A percentile compares a stretch with the other conserved stretches of the same genome.
Conservation (phyloP, 345 rosid genomes). For the Hirschfeldia incana region DNA sequence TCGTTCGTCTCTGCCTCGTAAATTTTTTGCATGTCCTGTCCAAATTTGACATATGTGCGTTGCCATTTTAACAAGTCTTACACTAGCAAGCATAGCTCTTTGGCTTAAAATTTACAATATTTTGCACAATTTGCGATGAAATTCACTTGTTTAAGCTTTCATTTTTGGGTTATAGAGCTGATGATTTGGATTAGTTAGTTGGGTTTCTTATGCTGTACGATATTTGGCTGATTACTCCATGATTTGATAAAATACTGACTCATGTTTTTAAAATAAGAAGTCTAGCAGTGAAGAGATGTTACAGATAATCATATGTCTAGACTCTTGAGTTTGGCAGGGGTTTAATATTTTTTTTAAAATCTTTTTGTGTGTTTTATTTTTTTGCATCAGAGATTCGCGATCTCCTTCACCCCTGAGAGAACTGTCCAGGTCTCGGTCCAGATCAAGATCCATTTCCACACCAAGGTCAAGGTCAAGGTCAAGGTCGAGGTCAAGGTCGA, state of each 20-base stretch:
- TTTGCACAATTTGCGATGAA: not conserved
- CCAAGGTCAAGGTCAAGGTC: conserved; percentile 46
- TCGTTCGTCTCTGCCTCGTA: not conserved
- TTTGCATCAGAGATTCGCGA: not conserved
- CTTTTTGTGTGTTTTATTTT: not conserved
- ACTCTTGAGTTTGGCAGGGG: not conserved
- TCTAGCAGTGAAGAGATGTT: not conserved
- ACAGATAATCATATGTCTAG: not conserved
- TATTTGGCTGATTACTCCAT: not conserved
- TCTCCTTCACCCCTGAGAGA: not conserved
- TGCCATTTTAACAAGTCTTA: not conserved
- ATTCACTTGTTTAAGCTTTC: not conserved
- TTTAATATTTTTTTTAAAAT: not conserved
- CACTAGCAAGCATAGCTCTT: not conserved
- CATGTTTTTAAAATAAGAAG: not conserved
- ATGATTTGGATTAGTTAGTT: not conserved
- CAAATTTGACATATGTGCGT: not conserved
- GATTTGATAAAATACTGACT: not conserved
- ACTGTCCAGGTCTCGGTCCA: conserved; percentile 34
- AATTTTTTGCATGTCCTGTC: not conserved
- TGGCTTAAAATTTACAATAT: not conserved
- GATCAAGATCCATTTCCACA: conserved; percentile 46
- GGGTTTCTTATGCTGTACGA: not conserved
- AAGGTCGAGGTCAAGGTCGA: conserved; percentile 59
- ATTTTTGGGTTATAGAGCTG: not conserved